Percentiles rank a stretch among this genome's conserved stretches.
Evolutionary conservation across 495 filamentous ascomycete genomes (phyloP).

Genomic region (Neurospora tetrasperma): DNA sequence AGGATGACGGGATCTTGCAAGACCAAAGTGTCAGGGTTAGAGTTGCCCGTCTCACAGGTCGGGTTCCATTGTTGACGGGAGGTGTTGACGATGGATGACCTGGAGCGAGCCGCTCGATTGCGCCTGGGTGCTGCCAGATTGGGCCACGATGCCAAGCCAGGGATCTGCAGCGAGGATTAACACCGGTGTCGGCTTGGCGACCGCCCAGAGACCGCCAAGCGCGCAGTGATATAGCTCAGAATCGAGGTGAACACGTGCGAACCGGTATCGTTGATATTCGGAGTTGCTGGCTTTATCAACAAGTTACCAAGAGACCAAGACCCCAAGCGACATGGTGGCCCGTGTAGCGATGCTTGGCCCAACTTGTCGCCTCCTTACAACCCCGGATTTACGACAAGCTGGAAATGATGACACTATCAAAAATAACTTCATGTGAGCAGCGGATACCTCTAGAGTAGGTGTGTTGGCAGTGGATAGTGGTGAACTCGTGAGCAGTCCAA

Average conservation of each 20-base stretch:
- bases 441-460: not conserved
- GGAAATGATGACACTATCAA: not conserved
- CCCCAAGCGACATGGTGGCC: not conserved
- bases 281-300: too few relatives aligned
- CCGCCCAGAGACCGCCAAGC: not conserved
- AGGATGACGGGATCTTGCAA: not conserved
- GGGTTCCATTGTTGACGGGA: not conserved
- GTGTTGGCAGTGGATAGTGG: not conserved
- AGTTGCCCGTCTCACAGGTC: not conserved
- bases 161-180: not conserved
- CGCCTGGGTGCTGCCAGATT: not conserved
- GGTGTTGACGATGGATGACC: not conserved
- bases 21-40: not conserved
- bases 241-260: not conserved
- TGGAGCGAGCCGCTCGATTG: not conserved
- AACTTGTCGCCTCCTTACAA: not conserved
- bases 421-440: not conserved
- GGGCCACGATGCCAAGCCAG: not conserved
- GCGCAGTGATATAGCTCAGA: not conserved
- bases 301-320: not conserved
- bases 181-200: not conserved
- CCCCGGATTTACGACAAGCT: not conserved
- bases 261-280: not conserved
- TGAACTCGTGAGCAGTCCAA: not conserved
- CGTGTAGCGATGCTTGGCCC: not conserved